Evolutionary conservation across 352 stramenopile species (phyloP), one percentile per base, ranked within the genome.

Genomic region (Globisporangium mamillatum): DNA sequence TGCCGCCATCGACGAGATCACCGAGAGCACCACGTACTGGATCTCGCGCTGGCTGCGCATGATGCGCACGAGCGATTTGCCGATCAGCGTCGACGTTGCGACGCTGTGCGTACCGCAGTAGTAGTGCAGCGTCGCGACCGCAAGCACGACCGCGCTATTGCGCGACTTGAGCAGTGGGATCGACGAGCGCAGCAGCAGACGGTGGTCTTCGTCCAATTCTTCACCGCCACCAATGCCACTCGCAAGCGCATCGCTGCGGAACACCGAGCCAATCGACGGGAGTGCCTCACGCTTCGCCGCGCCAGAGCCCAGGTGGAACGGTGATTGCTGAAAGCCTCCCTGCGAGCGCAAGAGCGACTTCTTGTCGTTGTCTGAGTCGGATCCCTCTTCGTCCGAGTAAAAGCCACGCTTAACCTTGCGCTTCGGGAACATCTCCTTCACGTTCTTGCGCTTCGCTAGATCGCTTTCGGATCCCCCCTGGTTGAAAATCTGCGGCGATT

Each of bases 351-450:
- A 52, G 44, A 52, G 44, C 44, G 54, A 38, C 14, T 38, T 41
- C 27, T 25, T 60, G 34, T 50, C 44, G 22, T 60, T 52, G 50
- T 97, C 91, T 18, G 78, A 87, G 38, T 81, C 84, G 71, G 94
- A 90, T 61, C 97, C 96, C 82, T 99, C 96, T 70, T 99, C 97
- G 69, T 99, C 96, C 8, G 92, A 98, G 86, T 99, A 99, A 70
- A 99, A 99, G 24, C 86, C 94, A 59, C 54, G 54, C 57, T 92
- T 96, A 38, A 89, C 77, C 56, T 89, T 91, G 63, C 80, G 83
- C 68, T 84, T 89, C 0, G 80, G 75, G 63, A 89, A 90, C 64
- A 87, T 64, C 4, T 84, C 63, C 62, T 86, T 89, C n/a, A 71
- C 70, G n/a, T 76, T 82, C 55, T 80, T 81, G 14, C 65, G 58